These are phyloP conservation scores for Sclerotinia glacialis DNA, from an alignment of 2,329 filamentous ascomycete genomes.

Conservation along the genomic window DNA sequence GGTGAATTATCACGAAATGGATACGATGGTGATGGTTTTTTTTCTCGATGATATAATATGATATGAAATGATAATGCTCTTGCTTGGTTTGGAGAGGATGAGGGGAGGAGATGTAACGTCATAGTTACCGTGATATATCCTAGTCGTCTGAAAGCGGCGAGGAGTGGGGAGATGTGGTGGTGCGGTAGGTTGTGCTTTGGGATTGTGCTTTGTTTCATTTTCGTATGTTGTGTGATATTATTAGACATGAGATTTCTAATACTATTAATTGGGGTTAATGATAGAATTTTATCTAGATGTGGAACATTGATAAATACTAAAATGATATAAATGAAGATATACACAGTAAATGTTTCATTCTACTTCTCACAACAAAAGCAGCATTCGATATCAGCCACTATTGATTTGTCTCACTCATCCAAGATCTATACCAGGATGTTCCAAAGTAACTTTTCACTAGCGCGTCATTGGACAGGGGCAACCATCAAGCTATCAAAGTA, in stretches of 20 bases:
- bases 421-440: constrained; percentile 3
- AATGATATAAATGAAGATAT: background rate
- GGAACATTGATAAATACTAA: background rate
- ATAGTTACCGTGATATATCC: constrained; percentile 9
- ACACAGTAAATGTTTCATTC: background rate
- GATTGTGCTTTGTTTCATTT: constrained; percentile 4
- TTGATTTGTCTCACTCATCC: background rate
- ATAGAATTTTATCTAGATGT: background rate
- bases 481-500: background rate
- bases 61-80: background rate
- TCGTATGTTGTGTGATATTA: background rate
- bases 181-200: background rate
- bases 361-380: background rate
- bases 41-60: constrained; percentile 10
- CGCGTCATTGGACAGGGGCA: background rate
- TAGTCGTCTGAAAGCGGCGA: background rate
- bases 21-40: background rate
- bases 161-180: constrained; percentile 16
- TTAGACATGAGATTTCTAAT: background rate
- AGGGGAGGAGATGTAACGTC: constrained; percentile 2
- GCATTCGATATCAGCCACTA: background rate
- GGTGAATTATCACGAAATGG: background rate
- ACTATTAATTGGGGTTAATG: background rate
- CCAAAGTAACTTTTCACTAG: background rate
- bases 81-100: constrained; percentile 14